These are phyloP conservation scores for Inga leiocalycina DNA, from an alignment of 306 rosid species.

Conservation along the genomic window DNA sequence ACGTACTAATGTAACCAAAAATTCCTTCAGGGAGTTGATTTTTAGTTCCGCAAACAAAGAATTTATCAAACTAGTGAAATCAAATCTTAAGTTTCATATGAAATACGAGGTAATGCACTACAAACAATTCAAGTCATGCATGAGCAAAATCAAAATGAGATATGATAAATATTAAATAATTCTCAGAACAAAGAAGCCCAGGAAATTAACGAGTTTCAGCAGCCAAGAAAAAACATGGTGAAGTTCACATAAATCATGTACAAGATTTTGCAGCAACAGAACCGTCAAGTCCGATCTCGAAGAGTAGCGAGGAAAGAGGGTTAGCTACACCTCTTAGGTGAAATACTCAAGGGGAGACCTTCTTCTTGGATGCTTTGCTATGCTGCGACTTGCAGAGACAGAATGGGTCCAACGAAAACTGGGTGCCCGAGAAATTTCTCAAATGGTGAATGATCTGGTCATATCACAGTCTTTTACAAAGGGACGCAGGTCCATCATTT, in stretches of 20 bases:
- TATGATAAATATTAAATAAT: background rate
- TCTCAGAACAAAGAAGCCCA: background rate
- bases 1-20: background rate
- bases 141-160: background rate
- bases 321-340: constrained; percentile 4
- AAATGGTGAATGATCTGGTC: background rate
- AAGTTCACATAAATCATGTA: background rate
- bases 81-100: background rate
- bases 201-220: background rate
- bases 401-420: constrained; percentile 15
- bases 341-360: background rate
- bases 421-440: constrained; percentile 6
- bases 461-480: too few species aligned
- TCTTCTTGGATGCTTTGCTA: constrained; percentile 17
- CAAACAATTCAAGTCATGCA: constrained; percentile 10
- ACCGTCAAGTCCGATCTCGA: constrained; percentile 12
- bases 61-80: background rate
- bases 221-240: background rate
- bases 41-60: background rate
- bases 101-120: background rate
- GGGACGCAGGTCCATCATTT: too few species aligned
- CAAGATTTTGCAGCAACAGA: constrained; percentile 10
- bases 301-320: background rate
- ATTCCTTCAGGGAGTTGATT: background rate
- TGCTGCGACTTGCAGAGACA: constrained; percentile 6